Base-by-base conservation (phyloP, 768 basidiomycete genomes). In the Gloeostereum incarnatum region DNA sequence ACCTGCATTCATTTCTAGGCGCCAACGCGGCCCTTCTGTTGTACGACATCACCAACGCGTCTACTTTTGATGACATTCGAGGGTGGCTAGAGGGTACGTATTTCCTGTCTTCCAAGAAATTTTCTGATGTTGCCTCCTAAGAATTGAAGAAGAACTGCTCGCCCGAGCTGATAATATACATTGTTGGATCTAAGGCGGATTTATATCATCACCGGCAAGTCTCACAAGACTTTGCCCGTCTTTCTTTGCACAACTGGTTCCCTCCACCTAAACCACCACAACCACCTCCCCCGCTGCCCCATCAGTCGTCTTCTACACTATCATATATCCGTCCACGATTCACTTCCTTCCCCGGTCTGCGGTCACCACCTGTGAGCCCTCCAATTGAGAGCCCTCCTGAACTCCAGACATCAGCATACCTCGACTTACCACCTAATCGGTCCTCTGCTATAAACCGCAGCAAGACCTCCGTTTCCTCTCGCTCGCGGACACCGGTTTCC, bases 161-260 rank as follows among this genome's bases (percentile, higher is more conserved):
- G 30, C 74, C 82, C 35, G 89, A 93, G 52, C 72, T 92, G 41
- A 81, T 94, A 56, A 90, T 96, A 51, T 91, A 92, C 60, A 88
- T 97, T 51, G 91, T 96, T 49, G 92, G 93, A 41, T 78, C 92
- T 45, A 97, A 97, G 60, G 83, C 86, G 50, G 86, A 90, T 66
- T 71, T 90, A 43, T 59, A 72, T 42, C 63, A 66, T 27, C 69
- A 78, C 44, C 77, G 86, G 33, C 79, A 85, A 52, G 82, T 90
- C 45, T 82, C 86, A 5, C 65, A 81, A 37, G 88, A 89, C 59
- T 69, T 83, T 42, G 89, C 86, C 38, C 79, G 86, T n/a, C 68
- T 85, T 40, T 81, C 82, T 9, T 63, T 94, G 31, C 81, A 84
- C 47, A 81, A 78, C 35, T 92, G 90, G 90, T 89, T 89, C 48